Base-by-base conservation (phyloP, 768 basidiomycete species). In the Gloeopeniophorella convolvens region DNA sequence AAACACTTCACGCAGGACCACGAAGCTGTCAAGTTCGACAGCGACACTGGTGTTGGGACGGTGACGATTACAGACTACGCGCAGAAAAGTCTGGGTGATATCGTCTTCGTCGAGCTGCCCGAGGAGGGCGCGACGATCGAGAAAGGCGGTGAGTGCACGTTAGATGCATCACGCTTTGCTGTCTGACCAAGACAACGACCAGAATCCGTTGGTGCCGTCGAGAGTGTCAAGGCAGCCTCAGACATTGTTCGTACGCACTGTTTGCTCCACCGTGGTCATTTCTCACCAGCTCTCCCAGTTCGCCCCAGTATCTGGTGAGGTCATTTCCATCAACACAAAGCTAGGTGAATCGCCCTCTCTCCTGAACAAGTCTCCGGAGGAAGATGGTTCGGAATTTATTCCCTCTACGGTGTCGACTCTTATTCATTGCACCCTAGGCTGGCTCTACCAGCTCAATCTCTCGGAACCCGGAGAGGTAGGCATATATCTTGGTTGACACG, bases 141-240 rank as follows among this genome's bases (percentile, higher is more conserved):
- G 7, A 72, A 85, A 66, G 89, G 87, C 59, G 89, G 94, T 94
- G 59, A 60, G 91, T 66, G n/a, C n/a, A n/a, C n/a, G n/a, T n/a
- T n/a, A n/a, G n/a, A n/a, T n/a, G n/a, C n/a, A n/a, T n/a, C n/a
- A n/a, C n/a, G n/a, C n/a, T n/a, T n/a, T n/a, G n/a, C n/a, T n/a
- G n/a, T n/a, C n/a, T n/a, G n/a, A n/a, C n/a, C n/a, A n/a, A n/a
- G n/a, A n/a, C n/a, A n/a, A 39, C 15, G 15, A 42, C 35, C 42
- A 58, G 93, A 87, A 39, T 69, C 82, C 56, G 86, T 95, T 64
- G 93, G 93, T 42, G 89, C 89, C 6, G 91, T 97, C 9, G 93
- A 96, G 68, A 95, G 92, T 55, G 93, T 96, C 49, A 97, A 97
- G 66, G 93, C 93, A 24, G 91, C 92, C 32, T 94, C 93, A 2